phyloP scores from a whole-genome alignment of 2,329 filamentous ascomycete species.

The Nemania abortiva region DNA sequence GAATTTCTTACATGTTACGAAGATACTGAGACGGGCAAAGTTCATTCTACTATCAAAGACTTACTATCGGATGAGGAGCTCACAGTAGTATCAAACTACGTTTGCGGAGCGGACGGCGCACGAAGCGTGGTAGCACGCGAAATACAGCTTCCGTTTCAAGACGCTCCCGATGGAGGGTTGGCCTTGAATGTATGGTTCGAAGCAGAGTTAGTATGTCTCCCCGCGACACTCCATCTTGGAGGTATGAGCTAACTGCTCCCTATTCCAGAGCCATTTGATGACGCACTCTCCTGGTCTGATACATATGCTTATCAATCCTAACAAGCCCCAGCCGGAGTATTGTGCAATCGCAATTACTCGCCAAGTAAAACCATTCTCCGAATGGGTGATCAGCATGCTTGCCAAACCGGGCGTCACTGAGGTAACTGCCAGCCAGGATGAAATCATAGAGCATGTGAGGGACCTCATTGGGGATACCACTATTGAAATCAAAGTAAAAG shows the following conservation, averaged over 20 bases:
- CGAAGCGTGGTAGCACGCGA: slow-evolving; percentile 34
- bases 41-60: slow-evolving; percentile 31
- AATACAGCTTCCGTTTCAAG: slow-evolving; percentile 30
- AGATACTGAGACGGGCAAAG: slow-evolving; percentile 26
- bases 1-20: slow-evolving; percentile 30
- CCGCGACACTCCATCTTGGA: background rate
- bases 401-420: slow-evolving; percentile 31
- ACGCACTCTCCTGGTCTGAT: slow-evolving; percentile 29
- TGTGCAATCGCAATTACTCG: slow-evolving; percentile 34
- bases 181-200: slow-evolving; percentile 38
- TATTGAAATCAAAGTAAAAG: slow-evolving; percentile 25
- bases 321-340: slow-evolving; percentile 33
- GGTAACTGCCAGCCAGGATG: slow-evolving; percentile 26
- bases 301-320: slow-evolving; percentile 32
- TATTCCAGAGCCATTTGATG: slow-evolving; percentile 29
- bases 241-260: slow-evolving; percentile 2
- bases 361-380: slow-evolving; percentile 30
- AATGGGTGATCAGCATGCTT: slow-evolving; percentile 37
- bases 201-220: slow-evolving; percentile 30
- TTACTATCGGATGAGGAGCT: slow-evolving; percentile 24
- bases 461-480: slow-evolving; percentile 28
- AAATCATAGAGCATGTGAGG: slow-evolving; percentile 30
- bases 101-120: slow-evolving; percentile 37
- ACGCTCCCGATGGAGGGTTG: slow-evolving; percentile 23
- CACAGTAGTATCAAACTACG: slow-evolving; percentile 31